These are phyloP conservation scores for Cytospora paraplurivora DNA, from an alignment of 2,329 filamentous ascomycete species.

Conservation along the genomic window DNA sequence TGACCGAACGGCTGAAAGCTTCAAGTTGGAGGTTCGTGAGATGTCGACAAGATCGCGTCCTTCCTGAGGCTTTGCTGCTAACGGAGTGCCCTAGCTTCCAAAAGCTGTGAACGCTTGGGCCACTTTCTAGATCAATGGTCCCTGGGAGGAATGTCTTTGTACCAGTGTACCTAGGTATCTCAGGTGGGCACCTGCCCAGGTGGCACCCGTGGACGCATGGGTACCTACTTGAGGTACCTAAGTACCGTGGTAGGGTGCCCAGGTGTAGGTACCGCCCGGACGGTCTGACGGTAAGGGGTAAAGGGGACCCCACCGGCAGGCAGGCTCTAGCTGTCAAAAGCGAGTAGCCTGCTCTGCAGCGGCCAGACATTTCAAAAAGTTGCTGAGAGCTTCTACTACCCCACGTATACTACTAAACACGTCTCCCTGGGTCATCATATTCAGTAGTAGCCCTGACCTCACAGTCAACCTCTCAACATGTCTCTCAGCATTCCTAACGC, in stretches of 20 bases:
- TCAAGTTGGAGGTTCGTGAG: neutral
- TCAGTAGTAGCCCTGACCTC: conserved; percentile 7
- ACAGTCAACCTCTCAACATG: conserved; percentile 56
- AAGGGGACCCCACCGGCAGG: neutral
- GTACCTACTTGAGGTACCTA: neutral
- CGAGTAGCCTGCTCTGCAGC: neutral
- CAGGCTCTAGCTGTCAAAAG: conserved; percentile 2
- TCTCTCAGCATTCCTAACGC: conserved; percentile 95
- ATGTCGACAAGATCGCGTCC: neutral
- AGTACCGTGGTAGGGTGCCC: neutral
- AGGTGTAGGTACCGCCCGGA: neutral
- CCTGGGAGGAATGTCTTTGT: neutral
- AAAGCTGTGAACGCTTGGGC: conserved; percentile 1
- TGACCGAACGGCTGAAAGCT: neutral
- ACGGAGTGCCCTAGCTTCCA: neutral
- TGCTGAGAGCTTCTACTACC: conserved; percentile 16
- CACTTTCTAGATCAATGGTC: neutral
- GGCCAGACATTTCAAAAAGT: conserved; percentile 24
- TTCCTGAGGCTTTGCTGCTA: neutral
- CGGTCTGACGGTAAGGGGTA: neutral
- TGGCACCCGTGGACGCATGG: too few species aligned
- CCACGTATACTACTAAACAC: conserved; percentile 24
- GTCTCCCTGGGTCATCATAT: conserved; percentile 9
- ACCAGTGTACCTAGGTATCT: too few species aligned
- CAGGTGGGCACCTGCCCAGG: too few species aligned